Evolutionary conservation across 495 filamentous ascomycete species (phyloP), one percentile per base, ranked within the genome.

Genomic region (Aspergillus carlsbadensis): DNA sequence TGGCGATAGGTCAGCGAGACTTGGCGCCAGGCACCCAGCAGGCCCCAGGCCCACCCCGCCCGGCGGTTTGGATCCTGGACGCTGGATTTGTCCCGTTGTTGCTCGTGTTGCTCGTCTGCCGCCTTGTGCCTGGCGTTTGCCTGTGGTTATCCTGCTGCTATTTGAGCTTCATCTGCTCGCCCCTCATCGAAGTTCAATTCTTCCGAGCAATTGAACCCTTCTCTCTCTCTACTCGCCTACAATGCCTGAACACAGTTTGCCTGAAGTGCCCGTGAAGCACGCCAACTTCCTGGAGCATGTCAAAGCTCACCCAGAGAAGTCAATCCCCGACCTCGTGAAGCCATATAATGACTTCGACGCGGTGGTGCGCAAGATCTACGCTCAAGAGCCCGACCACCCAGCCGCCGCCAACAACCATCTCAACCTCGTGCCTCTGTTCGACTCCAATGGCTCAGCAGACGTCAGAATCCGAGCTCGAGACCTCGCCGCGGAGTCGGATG

Each of bases 341-440:
- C 90, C 89, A 1, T 93, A 84, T 69, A 84, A 85, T 57, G 67
- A 79, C 10, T 90, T 82, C 52, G 90, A 93, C 57, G 77, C 81
- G 18, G 77, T 80, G 44, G 68, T 90, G 6, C 85, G 90, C 21
- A 83, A 86, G 63, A 66, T 84, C 22, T 93, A 84, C 64, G 89
- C 90, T 35, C 89, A 92, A 68, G 73, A 87, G 10, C 83, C 84
- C 2, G 65, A 74, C 18, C 78, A 89, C 60, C 70, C 79, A 10
- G 66, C 77, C 36, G 69, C 89, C 18, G 69, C 81, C 36, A 81
- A 89, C 59, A 79, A 79, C 20, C 64, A 79, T 50, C 70, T 87
- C 69, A 95, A 91, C 64, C 67, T 87, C 26, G 71, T 91, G 7
- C 87, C 90, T 7, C 64, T 95, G 18, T 92, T 88, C 65, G 78